A percentile compares a stretch with the other conserved stretches of the same genome.
phyloP scores from a whole-genome alignment of 768 basidiomycete species.

The Suillus americanus region DNA sequence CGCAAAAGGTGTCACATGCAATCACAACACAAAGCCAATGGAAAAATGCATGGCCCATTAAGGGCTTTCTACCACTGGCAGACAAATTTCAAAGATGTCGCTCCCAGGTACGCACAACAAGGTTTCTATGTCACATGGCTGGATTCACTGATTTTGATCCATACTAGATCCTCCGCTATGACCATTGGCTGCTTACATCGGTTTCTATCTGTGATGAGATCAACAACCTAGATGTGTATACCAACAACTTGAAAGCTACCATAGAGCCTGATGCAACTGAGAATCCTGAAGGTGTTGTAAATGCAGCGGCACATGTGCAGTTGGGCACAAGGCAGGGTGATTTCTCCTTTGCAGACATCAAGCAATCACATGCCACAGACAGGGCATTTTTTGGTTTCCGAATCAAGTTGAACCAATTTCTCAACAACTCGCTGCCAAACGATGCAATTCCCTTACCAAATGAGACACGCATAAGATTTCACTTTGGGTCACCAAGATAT shows the following conservation, averaged over 20 bases:
- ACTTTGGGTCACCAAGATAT: background rate
- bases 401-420: background rate
- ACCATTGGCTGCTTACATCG: background rate
- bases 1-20: background rate
- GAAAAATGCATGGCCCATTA: background rate
- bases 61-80: background rate
- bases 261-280: background rate
- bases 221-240: background rate
- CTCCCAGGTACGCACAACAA: background rate
- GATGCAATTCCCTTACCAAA: background rate
- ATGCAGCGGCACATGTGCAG: background rate
- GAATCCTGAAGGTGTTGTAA: background rate
- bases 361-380: background rate
- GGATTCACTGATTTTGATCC: background rate
- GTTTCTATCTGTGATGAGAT: background rate
- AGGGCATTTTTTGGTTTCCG: background rate
- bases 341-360: background rate
- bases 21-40: background rate
- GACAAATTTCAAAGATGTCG: background rate
- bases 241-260: background rate
- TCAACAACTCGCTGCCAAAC: background rate
- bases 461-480: background rate
- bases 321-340: background rate
- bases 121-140: background rate
- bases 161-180: background rate